A percentile compares a stretch with the other conserved stretches of the same genome.
These are phyloP conservation scores for Bipolaris gigantea DNA, from an alignment of 2,329 filamentous ascomycete genomes.

Conservation along the genomic window DNA sequence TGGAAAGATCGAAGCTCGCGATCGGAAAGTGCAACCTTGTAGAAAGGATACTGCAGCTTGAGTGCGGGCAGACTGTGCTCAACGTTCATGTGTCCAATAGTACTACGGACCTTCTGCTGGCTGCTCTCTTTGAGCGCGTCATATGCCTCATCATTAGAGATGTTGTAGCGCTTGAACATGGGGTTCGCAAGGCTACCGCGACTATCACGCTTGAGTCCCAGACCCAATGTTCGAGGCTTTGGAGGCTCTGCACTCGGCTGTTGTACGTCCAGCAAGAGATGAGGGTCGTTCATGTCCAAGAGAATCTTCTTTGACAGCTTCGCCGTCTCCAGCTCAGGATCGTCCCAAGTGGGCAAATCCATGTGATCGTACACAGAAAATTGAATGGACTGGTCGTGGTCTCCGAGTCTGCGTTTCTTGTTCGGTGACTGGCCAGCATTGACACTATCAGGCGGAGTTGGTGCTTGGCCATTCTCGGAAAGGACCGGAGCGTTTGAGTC, in stretches of 20 bases:
- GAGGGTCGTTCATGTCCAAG: conserved; percentile 85
- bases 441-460: conserved; percentile 33
- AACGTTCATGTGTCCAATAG: conserved; percentile 85
- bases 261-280: conserved; percentile 79
- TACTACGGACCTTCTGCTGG: conserved; percentile 92
- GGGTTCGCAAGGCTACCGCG: conserved; percentile 72
- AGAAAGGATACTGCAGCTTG: conserved; percentile 93
- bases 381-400: conserved; percentile 23
- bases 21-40: conserved; percentile 77
- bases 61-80: conserved; percentile 92
- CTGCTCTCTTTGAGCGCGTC: conserved; percentile 96
- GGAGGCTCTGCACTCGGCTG: conserved; percentile 66
- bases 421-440: conserved; percentile 35
- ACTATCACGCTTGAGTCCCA: conserved; percentile 66
- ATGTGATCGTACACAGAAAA: conserved; percentile 44
- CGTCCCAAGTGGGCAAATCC: conserved; percentile 68
- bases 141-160: conserved; percentile 95
- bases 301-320: conserved; percentile 76
- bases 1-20: conserved; percentile 81
- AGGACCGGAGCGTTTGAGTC: conserved; percentile 27
- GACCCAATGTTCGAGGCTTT: conserved; percentile 52
- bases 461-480: conserved; percentile 34
- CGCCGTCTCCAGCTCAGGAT: conserved; percentile 74
- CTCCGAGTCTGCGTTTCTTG: conserved; percentile 67
- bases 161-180: conserved; percentile 83